A percentile compares a stretch with the other conserved stretches of the same genome.
phyloP scores from a whole-genome alignment of 805 yeast genomes.

The Candida chauliodis region DNA sequence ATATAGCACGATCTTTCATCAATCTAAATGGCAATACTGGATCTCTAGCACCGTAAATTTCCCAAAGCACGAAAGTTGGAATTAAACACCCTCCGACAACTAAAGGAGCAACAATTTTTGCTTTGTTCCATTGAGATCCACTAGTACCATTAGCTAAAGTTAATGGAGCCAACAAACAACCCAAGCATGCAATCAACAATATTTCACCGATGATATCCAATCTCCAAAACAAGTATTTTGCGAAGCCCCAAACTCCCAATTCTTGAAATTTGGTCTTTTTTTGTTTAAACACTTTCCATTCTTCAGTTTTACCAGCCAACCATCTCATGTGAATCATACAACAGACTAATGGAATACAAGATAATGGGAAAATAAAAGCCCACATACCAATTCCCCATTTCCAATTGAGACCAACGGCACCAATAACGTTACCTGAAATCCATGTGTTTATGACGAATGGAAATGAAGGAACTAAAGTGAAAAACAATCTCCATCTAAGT shows the following conservation, averaged over 20 bases:
- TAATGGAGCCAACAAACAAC: constrained; percentile 66
- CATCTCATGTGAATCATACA: constrained; percentile 56
- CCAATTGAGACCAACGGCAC: constrained; percentile 45
- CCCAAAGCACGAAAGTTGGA: constrained; percentile 63
- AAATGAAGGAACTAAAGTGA: constrained; percentile 62
- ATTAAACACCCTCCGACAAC: constrained; percentile 61
- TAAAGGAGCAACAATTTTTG: constrained; percentile 62
- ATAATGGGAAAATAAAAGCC: constrained; percentile 71
- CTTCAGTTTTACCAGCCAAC: constrained; percentile 50
- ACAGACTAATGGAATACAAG: constrained; percentile 55
- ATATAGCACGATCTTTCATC: constrained; percentile 66
- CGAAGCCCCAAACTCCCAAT: constrained; percentile 31
- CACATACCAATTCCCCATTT: constrained; percentile 79
- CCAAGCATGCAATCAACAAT: constrained; percentile 52
- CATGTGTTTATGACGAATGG: constrained; percentile 78
- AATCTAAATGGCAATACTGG: constrained; percentile 64
- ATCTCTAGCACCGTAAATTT: constrained; percentile 47
- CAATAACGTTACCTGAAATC: constrained; percentile 61
- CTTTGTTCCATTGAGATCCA: constrained; percentile 51
- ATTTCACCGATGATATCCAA: constrained; percentile 63
- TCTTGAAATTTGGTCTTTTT: constrained; percentile 33
- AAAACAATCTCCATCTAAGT: constrained; percentile 67
- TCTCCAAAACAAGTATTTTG: constrained; percentile 53
- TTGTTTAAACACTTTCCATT: constrained; percentile 40
- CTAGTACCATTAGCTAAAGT: constrained; percentile 68